These are phyloP conservation scores for Phytophthora podocarpi DNA, from an alignment of 352 stramenopile genomes.

Conservation along the genomic window DNA sequence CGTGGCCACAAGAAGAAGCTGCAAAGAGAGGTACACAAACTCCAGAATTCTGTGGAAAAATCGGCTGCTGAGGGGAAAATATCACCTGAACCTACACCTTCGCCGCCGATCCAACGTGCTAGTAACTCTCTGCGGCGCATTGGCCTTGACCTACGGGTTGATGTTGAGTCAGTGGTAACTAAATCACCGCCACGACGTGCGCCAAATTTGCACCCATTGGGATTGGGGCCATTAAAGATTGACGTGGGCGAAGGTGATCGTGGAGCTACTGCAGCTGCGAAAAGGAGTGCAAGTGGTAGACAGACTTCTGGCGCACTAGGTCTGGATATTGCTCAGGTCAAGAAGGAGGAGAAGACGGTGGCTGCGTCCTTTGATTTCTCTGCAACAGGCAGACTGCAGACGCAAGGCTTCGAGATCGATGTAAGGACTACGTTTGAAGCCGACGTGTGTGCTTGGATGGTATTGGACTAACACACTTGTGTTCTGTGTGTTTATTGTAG, in stretches of 20 bases:
- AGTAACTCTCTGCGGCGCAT: conserved; percentile 43
- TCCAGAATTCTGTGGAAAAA: conserved; percentile 33
- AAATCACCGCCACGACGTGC: not conserved
- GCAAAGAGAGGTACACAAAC: conserved; percentile 75
- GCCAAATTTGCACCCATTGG: conserved; percentile 41
- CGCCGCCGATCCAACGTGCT: conserved; percentile 1
- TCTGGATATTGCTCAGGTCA: conserved; percentile 68
- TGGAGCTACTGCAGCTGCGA: conserved; percentile 9
- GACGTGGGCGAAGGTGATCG: conserved; percentile 39
- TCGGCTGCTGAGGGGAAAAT: conserved; percentile 3
- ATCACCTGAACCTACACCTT: conserved; percentile 2
- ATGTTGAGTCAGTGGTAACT: conserved; percentile 38
- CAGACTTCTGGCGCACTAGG: conserved; percentile 55
- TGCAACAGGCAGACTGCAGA: conserved; percentile 71
- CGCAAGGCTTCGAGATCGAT: conserved; percentile 87
- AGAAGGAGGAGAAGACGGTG: conserved; percentile 61
- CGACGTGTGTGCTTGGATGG: not conserved
- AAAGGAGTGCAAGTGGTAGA: conserved; percentile 29
- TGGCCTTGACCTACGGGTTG: conserved; percentile 61
- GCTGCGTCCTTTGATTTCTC: conserved; percentile 85
- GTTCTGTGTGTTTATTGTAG: conserved; percentile 34
- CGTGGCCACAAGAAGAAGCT: conserved; percentile 83
- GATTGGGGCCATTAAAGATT: conserved; percentile 50
- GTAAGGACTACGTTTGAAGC: conserved; percentile 32
- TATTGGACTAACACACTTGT: not conserved